Base-by-base conservation (phyloP, 176 grass and related monocot genomes). In the Oryza brachyantha region DNA sequence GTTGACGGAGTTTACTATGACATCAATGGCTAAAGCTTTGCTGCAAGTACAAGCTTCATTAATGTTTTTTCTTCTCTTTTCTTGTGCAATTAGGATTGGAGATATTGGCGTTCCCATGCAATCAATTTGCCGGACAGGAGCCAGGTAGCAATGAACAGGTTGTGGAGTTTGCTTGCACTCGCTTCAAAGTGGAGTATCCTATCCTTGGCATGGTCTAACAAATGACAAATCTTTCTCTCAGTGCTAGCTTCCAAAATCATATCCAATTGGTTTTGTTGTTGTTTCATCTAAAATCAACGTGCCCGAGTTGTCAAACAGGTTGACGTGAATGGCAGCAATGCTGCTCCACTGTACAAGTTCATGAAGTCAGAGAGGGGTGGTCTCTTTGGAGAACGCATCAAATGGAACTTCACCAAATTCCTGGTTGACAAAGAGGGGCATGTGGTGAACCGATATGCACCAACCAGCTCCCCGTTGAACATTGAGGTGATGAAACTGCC, bases 321-420 rank as follows among this genome's bases (percentile, higher is more conserved):
- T 38, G 78, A 89, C 5, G 86, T 94, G 72, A 94, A 94, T 32
- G 89, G 83, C 11, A 60, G 83, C 66, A 70, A 84, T 41, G 88
- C 92, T 38, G 74, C 88, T 55, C 86, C 80, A 4, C 14, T 91
- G 22, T 91, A 86, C 79, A 91, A 87, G 62, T 91, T 86, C 61
- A 64, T 84, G 57, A 84, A 82, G 31, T 85, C 79, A 38, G 57
- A 80, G 63, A 94, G 62, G 71, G 72, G 86, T 1, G 86, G 86
- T 13, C 59, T 94, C 22, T 79, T 89, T 7, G 84, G 83, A 61
- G 86, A 89, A 35, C 27, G 80, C 19, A 82, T 91, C 76, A 91
- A 91, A 57, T 94, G 83, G 86, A 94, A 87, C 57, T 89, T 89
- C 62, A 89, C 88, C 66, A 86, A 89, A 52, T 94, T 89, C 21